Conservation (phyloP, 768 basidiomycete genomes). For the Termitomyces sp. region DNA sequence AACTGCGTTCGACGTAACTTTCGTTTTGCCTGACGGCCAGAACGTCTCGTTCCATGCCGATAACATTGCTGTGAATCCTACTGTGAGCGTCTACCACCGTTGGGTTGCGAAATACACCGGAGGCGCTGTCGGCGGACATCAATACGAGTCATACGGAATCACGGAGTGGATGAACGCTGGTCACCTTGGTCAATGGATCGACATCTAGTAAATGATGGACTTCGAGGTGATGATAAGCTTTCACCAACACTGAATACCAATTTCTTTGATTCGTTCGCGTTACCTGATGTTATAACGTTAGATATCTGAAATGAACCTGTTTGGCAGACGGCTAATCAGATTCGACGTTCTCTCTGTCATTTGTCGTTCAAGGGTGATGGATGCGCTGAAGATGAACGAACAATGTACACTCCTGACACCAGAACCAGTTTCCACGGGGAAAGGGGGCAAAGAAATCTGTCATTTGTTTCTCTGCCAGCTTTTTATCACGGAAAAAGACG, state of each 20-base stretch:
- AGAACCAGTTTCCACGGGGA: too few species aligned
- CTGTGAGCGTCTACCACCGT: constrained; percentile 13
- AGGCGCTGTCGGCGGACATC: constrained; percentile 4
- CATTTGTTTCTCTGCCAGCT: too few species aligned
- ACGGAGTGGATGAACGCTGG: constrained; percentile 15
- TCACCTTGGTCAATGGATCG: constrained; percentile 7
- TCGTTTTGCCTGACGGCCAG: constrained; percentile 1
- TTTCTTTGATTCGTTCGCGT: too few species aligned
- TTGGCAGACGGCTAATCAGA: not conserved
- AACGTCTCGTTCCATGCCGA: constrained; percentile 13
- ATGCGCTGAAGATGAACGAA: too few species aligned
- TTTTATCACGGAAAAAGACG: too few species aligned
- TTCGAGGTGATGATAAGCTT: not conserved
- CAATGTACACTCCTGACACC: too few species aligned
- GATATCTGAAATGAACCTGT: not conserved
- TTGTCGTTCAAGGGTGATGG: too few species aligned
- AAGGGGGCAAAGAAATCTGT: too few species aligned
- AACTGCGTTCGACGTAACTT: constrained; percentile 11
- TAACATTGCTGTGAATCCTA: constrained; percentile 12
- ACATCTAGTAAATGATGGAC: constrained; percentile 30
- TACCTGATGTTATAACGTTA: too few species aligned
- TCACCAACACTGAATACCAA: not conserved
- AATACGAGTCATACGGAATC: constrained; percentile 9
- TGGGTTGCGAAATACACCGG: constrained; percentile 12
- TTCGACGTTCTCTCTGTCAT: not conserved